phyloP scores from a whole-genome alignment of 2,329 filamentous ascomycete genomes.

The Zymoseptoria passerinii region DNA sequence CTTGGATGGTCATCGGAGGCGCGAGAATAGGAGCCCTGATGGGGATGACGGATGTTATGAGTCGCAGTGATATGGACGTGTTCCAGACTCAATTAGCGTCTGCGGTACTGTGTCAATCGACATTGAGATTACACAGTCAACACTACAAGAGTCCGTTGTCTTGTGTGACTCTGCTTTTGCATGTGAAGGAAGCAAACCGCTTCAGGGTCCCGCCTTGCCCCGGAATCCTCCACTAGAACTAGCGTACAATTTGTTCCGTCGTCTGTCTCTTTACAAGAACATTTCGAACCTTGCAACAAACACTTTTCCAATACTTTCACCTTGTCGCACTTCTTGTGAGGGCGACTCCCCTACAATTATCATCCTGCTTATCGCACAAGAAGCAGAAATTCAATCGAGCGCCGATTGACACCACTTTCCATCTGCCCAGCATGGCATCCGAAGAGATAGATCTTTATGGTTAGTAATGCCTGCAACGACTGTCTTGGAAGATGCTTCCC shows the following conservation, averaged over 20 bases:
- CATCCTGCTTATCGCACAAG: neutral
- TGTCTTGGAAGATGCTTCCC: neutral
- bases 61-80: neutral
- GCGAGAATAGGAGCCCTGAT: neutral
- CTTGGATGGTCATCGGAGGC: neutral
- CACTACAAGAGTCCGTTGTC: too few species aligned
- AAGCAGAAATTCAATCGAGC: neutral
- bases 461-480: constrained; percentile 16
- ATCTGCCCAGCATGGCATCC: constrained; percentile 15
- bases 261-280: neutral
- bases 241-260: neutral
- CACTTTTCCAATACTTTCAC: neutral
- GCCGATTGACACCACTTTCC: neutral
- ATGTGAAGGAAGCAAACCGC: neutral
- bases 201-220: neutral
- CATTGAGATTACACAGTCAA: too few species aligned
- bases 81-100: too few species aligned
- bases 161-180: neutral
- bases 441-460: constrained; percentile 54
- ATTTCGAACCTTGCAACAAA: neutral
- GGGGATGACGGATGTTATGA: neutral
- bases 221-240: neutral
- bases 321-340: neutral
- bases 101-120: too few species aligned
- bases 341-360: neutral